These are phyloP conservation scores for Aspergillus spinulosporus DNA, from an alignment of 2,329 filamentous ascomycete genomes.

Conservation along the genomic window DNA sequence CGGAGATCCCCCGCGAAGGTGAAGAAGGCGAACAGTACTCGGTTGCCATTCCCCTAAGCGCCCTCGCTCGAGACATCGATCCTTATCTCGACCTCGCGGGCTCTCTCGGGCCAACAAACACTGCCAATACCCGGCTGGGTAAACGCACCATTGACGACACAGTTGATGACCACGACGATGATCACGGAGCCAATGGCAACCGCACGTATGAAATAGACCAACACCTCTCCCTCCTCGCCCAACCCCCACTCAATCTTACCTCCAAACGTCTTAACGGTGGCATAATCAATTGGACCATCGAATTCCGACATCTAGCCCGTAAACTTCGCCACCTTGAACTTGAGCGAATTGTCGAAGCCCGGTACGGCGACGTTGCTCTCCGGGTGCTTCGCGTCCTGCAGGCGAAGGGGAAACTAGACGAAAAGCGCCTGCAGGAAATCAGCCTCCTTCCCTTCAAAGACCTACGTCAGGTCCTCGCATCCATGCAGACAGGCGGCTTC, in stretches of 20 bases:
- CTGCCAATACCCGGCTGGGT: conserved; percentile 28
- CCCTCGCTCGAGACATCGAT: conserved; percentile 40
- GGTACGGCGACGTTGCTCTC: conserved; percentile 73
- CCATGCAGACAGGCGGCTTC: conserved; percentile 82
- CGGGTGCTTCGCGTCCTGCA: conserved; percentile 83
- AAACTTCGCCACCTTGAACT: conserved; percentile 74
- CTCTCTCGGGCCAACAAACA: conserved; percentile 36
- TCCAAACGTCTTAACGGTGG: conserved; percentile 46
- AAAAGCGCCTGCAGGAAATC: conserved; percentile 79
- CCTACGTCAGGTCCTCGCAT: conserved; percentile 78
- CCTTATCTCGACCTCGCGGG: conserved; percentile 39
- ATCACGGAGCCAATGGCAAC: conserved; percentile 26
- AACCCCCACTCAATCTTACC: conserved; percentile 41
- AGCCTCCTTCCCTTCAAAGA: conserved; percentile 83
- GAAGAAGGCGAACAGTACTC: conserved; percentile 45
- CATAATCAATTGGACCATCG: conserved; percentile 76
- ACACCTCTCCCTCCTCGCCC: conserved; percentile 52
- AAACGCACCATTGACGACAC: conserved; percentile 36
- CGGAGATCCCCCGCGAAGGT: conserved; percentile 42
- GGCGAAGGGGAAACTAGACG: conserved; percentile 89
- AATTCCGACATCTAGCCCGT: conserved; percentile 72
- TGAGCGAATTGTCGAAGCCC: conserved; percentile 75
- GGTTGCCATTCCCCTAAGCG: conserved; percentile 35
- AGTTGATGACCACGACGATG: conserved; percentile 48
- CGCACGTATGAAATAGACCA: conserved; percentile 40